Conservation (phyloP, 2,329 filamentous ascomycete species). For the Pleurostoma richardsiae region DNA sequence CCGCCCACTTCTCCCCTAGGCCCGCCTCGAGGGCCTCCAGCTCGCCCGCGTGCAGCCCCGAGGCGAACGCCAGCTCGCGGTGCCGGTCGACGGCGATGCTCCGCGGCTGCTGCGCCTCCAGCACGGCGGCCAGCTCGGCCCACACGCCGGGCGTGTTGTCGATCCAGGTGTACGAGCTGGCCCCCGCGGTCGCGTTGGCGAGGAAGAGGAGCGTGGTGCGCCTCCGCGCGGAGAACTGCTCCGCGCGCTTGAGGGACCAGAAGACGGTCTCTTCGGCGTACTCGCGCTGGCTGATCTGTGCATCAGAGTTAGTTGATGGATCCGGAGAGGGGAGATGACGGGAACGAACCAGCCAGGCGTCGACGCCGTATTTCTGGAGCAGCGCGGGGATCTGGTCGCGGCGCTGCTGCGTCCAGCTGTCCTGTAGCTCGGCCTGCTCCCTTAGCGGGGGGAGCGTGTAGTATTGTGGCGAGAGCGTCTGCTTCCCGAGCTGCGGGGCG, state of each 20-base stretch:
- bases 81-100: constrained; percentile 39
- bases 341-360: constrained; percentile 39
- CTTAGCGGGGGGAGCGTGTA: constrained; percentile 33
- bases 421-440: constrained; percentile 35
- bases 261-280: constrained; percentile 47
- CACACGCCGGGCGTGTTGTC: constrained; percentile 41
- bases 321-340: background rate
- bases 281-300: constrained; percentile 44
- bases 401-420: constrained; percentile 38
- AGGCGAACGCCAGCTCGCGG: constrained; percentile 37
- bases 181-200: constrained; percentile 24
- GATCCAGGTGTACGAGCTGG: constrained; percentile 33
- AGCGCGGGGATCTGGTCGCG: constrained; percentile 32
- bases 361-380: constrained; percentile 37
- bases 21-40: constrained; percentile 24
- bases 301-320: background rate
- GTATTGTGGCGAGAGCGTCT: constrained; percentile 18
- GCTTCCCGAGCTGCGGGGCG: too few species aligned
- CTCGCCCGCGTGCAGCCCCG: constrained; percentile 44
- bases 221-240: constrained; percentile 42
- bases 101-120: constrained; percentile 27
- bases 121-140: constrained; percentile 28
- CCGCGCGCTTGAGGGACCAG: constrained; percentile 41
- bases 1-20: constrained; percentile 31
- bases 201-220: constrained; percentile 45